Conservation (phyloP, 768 basidiomycete genomes). For the Thelephora aurantiotincta region DNA sequence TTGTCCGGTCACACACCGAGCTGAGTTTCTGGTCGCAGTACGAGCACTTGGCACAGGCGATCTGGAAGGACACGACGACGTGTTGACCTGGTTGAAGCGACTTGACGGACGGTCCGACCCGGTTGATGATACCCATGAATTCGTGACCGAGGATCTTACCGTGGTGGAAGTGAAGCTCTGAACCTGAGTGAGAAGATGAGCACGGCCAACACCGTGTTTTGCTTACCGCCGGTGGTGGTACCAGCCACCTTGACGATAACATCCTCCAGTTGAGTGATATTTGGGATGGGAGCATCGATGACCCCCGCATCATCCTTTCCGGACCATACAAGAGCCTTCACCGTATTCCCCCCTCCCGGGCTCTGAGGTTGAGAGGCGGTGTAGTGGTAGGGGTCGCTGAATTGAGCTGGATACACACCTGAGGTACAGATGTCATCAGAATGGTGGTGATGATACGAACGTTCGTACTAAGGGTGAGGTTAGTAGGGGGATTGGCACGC, state of each 20-base stretch:
- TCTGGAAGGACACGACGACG: constrained; percentile 71
- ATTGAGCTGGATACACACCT: too few relatives aligned
- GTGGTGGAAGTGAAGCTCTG: constrained; percentile 51
- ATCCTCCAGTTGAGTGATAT: constrained; percentile 57
- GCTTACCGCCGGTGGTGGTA: constrained; percentile 28
- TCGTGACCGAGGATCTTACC: constrained; percentile 69
- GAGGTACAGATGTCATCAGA: too few relatives aligned
- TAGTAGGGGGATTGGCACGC: too few relatives aligned
- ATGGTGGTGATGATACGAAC: too few relatives aligned
- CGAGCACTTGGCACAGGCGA: constrained; percentile 56
- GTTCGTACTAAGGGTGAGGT: too few relatives aligned
- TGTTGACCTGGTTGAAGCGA: constrained; percentile 50
- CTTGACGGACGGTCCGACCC: constrained; percentile 46
- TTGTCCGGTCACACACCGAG: constrained; percentile 62
- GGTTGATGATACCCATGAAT: constrained; percentile 59
- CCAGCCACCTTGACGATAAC: constrained; percentile 67
- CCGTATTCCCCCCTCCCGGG: constrained; percentile 35
- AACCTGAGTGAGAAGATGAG: constrained; percentile 20
- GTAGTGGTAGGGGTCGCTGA: too few relatives aligned
- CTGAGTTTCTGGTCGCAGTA: constrained; percentile 65
- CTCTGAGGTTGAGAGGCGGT: too few relatives aligned
- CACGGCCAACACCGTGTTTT: neutral
- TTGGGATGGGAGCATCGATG: constrained; percentile 35
- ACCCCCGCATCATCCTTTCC: constrained; percentile 33
- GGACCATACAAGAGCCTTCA: constrained; percentile 63